These are phyloP conservation scores for Penicillium griseofulvum DNA, from an alignment of 2,329 filamentous ascomycete species.

Conservation along the genomic window DNA sequence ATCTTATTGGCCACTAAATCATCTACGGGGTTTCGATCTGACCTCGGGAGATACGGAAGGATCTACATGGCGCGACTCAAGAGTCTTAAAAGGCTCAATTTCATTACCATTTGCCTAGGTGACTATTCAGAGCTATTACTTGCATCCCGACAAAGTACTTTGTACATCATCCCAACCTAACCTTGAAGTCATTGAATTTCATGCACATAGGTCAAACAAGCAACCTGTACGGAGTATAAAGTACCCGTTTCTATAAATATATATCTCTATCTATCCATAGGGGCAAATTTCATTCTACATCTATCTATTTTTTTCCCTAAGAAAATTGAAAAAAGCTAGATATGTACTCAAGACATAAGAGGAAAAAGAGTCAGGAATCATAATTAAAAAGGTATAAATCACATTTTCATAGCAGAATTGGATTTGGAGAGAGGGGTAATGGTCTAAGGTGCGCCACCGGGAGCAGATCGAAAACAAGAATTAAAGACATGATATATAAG, in stretches of 20 bases:
- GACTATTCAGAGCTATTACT: neutral
- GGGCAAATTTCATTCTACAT: neutral
- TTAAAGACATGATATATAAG: neutral
- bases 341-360: neutral
- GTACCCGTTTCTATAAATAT: slow-evolving; percentile 4
- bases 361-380: neutral
- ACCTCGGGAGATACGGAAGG: neutral
- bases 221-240: neutral
- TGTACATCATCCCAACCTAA: neutral
- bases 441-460: neutral
- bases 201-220: neutral
- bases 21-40: slow-evolving; percentile 4
- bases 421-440: slow-evolving; percentile 7
- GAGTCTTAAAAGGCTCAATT: neutral
- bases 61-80: slow-evolving; percentile 3
- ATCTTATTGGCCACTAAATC: slow-evolving; percentile 3
- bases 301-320: neutral
- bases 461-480: neutral
- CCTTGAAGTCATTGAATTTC: neutral
- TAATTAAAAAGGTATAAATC: neutral
- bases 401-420: neutral
- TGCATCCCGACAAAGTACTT: neutral
- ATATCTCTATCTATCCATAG: neutral
- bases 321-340: neutral
- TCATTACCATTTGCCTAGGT: neutral